Conservation (phyloP, 108 stramenopile genomes). For the Skeletonema menzelii region DNA sequence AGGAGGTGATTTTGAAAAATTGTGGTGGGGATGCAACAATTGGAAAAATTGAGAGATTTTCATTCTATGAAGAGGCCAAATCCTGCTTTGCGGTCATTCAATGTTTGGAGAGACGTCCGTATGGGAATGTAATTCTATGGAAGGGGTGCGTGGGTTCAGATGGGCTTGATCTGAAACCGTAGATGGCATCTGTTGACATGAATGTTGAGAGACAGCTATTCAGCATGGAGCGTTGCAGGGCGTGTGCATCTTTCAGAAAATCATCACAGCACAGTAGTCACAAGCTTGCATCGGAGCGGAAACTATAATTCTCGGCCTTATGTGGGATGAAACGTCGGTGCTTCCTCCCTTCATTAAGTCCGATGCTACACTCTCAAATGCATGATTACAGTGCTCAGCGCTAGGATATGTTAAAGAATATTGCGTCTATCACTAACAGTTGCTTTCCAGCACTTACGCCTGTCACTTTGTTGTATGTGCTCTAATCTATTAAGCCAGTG, state of each 20-base stretch:
- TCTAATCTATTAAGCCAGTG: neutral
- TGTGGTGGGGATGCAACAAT: constrained; percentile 24
- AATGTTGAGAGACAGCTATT: neutral
- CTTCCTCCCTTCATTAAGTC: too few species aligned
- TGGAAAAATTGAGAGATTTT: constrained; percentile 41
- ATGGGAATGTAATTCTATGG: constrained; percentile 50
- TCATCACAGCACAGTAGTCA: too few species aligned
- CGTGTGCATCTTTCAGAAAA: neutral
- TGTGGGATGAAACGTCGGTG: too few species aligned
- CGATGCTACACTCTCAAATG: too few species aligned
- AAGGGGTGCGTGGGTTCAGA: constrained; percentile 59
- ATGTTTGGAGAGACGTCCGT: constrained; percentile 53
- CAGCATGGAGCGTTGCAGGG: neutral
- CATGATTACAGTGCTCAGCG: too few species aligned
- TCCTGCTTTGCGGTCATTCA: constrained; percentile 58
- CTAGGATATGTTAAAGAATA: too few species aligned
- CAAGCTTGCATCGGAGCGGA: too few species aligned
- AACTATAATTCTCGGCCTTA: too few species aligned
- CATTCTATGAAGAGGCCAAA: constrained; percentile 54
- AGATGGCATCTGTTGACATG: neutral
- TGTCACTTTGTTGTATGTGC: neutral
- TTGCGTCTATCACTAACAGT: too few species aligned
- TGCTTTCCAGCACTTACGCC: too few species aligned
- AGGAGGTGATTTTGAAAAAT: constrained; percentile 26
- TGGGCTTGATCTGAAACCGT: constrained; percentile 52